Evolutionary conservation across 1,139 yeast species (phyloP), one percentile per base, ranked within the genome.

Genomic region (Yamadazyma taylorii): DNA sequence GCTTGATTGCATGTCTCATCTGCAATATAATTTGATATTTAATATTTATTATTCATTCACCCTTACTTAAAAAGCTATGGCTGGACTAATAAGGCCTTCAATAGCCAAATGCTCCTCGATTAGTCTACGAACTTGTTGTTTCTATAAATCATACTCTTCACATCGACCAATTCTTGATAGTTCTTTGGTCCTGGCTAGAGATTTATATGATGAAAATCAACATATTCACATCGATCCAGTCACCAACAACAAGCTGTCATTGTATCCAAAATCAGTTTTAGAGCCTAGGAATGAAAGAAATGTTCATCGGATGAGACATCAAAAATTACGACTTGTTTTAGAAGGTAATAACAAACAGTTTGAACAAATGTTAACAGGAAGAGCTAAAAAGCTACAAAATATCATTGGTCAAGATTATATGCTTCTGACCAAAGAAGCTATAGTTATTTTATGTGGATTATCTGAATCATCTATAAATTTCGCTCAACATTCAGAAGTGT

Each of bases 391-490:
- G 8, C n/a, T 53, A 5, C 47, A 50, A 23, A 17, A 25, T 7
- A 43, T 53, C 32, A 15, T 55, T 8, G 65, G 63, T 2, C 23
- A 31, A 3, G 45, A 49, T 4, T 58, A 56, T 30, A 42, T 38
- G 1, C 36, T 64, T 7, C 58, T 51, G 53, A 25, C 47, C 2
- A 41, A 49, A 28, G 69, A 64, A 39, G 51, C 50, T 16, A 23
- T 56, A 7, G 36, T 48, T 19, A 48, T 60, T 3, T 30, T 56
- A 12, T 52, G 57, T 45, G 66, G 65, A 5, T 34, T 56, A 12
- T 45, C 55, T 17, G 40, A 48, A 22, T 38, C 50, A 3, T 39
- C 30, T 7, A 19, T 33, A 4, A n/a, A 7, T 14, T 29, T n/a
- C 6, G 30, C 35, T 2, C 19, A n/a, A n/a, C n/a, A n/a, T n/a